Evolutionary conservation across 257 asterid genomes (phyloP), one percentile per base, ranked within the genome.

Genomic region (Capsicum baccatum): DNA sequence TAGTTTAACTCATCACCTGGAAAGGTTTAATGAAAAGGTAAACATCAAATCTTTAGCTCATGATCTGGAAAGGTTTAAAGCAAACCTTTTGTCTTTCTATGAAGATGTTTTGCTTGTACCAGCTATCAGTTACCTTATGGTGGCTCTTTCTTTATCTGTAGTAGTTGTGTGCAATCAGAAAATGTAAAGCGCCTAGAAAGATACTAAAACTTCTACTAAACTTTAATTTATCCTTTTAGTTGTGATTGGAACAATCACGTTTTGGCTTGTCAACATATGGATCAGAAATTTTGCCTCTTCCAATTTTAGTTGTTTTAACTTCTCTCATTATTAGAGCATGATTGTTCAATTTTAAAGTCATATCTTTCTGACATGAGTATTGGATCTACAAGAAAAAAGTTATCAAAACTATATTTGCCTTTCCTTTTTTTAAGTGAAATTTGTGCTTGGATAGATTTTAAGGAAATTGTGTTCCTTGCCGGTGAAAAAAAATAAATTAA

Each of bases 371-470:
- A 70, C 58, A 85, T 93, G n/a, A 83, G 39, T 70, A 92, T 82
- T 14, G 78, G 84, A 73, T 85, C 95, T 79, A 90, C 91, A 56
- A 86, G 58, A 79, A 88, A 89, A 59, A 92, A 79, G 86, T 76
- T 96, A 68, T 57, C 79, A 9, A 92, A 83, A 83, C 87, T 91
- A 73, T 78, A 50, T 59, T 79, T 88, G 0, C 83, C 88, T 26
- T 85, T 94, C 70, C 10, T 93, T 91, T 87, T 98, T 87, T 55
- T 94, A 78, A 78, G 64, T 3, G 97, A 94, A 91, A 90, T 92
- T 70, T 98, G 99, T 42, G 76, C 90, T 82, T 92, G 96, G 95
- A 80, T 88, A 89, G 95, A 97, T 56, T 59, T 88, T 83, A 91
- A 96, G 98, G 99, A 92, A 48, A 59, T 57, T 7, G 11, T 26